Percentiles rank a stretch among this genome's conserved stretches.
phyloP scores from a whole-genome alignment of 495 filamentous ascomycete species.

The Hamigera avellanea region DNA sequence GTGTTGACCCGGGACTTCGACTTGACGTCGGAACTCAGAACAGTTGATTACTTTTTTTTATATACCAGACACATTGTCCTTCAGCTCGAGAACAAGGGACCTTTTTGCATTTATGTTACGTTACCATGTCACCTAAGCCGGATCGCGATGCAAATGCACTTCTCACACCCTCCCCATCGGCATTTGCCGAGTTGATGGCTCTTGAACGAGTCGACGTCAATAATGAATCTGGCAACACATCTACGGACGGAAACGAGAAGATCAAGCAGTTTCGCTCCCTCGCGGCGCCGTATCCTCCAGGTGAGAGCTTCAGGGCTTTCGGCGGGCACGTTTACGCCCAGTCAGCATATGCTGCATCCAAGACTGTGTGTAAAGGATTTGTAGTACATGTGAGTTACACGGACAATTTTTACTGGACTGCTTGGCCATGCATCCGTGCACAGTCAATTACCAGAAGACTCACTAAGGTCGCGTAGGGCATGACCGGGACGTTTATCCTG shows the following conservation, averaged over 20 bases:
- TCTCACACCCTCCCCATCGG: slow-evolving; percentile 6
- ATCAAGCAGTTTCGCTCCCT: slow-evolving; percentile 23
- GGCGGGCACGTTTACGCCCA: slow-evolving; percentile 63
- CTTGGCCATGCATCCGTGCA: too few relatives aligned
- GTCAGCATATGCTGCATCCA: slow-evolving; percentile 47
- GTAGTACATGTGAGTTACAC: slow-evolving; percentile 46
- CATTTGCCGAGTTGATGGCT: slow-evolving; percentile 25
- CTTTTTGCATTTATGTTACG: too few relatives aligned
- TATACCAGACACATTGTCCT: too few relatives aligned
- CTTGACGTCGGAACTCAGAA: too few relatives aligned
- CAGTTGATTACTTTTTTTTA: too few relatives aligned
- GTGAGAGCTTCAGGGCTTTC: slow-evolving; percentile 28
- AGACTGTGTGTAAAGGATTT: slow-evolving; percentile 38
- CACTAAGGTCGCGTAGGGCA: too few relatives aligned
- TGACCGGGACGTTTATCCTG: slow-evolving; percentile 58
- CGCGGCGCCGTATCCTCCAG: slow-evolving; percentile 20
- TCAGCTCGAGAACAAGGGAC: too few relatives aligned
- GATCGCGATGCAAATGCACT: slow-evolving; percentile 4
- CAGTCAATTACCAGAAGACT: too few relatives aligned
- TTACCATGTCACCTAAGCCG: slow-evolving; percentile 5
- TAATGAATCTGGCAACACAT: background rate
- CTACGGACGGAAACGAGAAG: slow-evolving; percentile 13
- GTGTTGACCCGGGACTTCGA: too few relatives aligned
- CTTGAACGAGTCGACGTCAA: slow-evolving; percentile 14
- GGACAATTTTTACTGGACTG: background rate